Conservation (phyloP, 176 grass and related monocot species). For the Aegilops tauschii region DNA sequence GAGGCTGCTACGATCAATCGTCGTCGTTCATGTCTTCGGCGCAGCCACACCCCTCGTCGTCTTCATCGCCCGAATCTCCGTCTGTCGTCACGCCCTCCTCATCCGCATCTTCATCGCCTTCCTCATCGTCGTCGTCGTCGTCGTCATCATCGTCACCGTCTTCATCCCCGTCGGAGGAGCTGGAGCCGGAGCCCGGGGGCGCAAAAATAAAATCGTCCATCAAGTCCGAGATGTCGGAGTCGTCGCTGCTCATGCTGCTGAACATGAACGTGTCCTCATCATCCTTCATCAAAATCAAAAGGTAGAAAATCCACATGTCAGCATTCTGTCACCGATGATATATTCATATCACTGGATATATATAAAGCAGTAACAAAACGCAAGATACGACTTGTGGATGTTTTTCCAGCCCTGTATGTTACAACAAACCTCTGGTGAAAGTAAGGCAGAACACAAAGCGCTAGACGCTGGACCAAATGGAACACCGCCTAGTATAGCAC, state of each 20-base stretch:
- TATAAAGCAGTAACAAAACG: not conserved
- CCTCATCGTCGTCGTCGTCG: not conserved
- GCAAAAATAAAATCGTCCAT: not conserved
- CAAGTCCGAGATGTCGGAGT: constrained; percentile 1
- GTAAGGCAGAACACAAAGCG: not conserved
- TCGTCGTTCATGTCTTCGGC: not conserved
- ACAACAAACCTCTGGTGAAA: not conserved
- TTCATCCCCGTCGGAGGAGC: not conserved
- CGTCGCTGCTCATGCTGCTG: constrained; percentile 21
- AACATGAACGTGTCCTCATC: not conserved
- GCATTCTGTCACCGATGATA: not conserved
- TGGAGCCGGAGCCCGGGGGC: constrained; percentile 3
- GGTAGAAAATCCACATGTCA: not conserved
- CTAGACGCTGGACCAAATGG: not conserved
- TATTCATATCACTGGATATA: not conserved
- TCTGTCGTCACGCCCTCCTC: not conserved
- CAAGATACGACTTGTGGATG: not conserved
- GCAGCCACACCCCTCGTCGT: not conserved
- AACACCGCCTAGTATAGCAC: not conserved
- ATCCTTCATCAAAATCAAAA: constrained; percentile 31
- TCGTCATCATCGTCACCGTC: not conserved
- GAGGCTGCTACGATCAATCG: not conserved
- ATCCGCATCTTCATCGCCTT: not conserved
- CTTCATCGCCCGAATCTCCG: not conserved
- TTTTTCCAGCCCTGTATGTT: not conserved